phyloP scores from a whole-genome alignment of 179 eudicot genomes.

The Patellifolia procumbens region DNA sequence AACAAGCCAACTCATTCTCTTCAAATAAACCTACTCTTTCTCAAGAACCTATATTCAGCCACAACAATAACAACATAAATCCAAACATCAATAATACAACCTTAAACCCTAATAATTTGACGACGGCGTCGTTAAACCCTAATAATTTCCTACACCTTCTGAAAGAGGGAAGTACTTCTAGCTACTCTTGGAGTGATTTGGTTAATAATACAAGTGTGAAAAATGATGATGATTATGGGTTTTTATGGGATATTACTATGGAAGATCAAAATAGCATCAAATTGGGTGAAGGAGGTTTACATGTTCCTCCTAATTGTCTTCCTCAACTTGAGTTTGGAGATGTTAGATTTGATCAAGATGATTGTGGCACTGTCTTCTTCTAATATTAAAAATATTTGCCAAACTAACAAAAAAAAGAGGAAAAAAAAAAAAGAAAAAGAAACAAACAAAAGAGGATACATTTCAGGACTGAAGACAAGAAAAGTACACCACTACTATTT shows the following conservation, averaged over 20 bases:
- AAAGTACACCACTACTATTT: conserved; percentile 18
- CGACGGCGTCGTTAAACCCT: conserved; percentile 26
- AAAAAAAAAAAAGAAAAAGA: neutral
- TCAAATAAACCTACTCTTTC: conserved; percentile 15
- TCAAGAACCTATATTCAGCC: conserved; percentile 3
- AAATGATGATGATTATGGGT: conserved; percentile 32
- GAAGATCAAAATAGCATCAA: conserved; percentile 23
- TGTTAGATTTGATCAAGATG: conserved; percentile 35
- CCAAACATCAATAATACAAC: conserved; percentile 2
- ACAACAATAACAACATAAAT: too few species aligned
- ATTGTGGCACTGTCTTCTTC: conserved; percentile 28
- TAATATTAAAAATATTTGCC: neutral
- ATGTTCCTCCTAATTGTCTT: conserved; percentile 13
- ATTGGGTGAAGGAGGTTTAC: conserved; percentile 19
- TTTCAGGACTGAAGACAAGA: conserved; percentile 6
- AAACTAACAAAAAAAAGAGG: neutral
- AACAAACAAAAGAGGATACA: neutral
- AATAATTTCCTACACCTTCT: conserved; percentile 23
- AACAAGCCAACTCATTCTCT: conserved; percentile 26
- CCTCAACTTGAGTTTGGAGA: conserved; percentile 37
- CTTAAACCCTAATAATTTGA: neutral
- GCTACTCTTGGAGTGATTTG: conserved; percentile 28
- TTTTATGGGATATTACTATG: conserved; percentile 38
- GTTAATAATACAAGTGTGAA: conserved; percentile 7
- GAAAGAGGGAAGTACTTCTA: conserved; percentile 21